These are phyloP conservation scores for Ophiostoma pallidulum DNA, from an alignment of 2,329 filamentous ascomycete genomes.

Conservation along the genomic window DNA sequence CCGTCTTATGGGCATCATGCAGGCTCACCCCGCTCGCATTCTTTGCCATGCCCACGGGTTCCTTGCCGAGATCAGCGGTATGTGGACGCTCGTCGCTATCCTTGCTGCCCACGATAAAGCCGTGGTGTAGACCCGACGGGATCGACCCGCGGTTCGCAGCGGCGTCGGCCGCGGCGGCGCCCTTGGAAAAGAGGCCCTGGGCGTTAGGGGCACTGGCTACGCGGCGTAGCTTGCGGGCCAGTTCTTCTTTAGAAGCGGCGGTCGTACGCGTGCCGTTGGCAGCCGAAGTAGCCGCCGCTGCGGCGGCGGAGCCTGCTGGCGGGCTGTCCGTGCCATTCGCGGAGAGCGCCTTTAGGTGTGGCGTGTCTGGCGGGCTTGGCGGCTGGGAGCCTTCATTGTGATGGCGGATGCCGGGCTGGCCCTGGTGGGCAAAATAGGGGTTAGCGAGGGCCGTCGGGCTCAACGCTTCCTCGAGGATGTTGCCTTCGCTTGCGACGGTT, in stretches of 20 bases:
- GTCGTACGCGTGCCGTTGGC: slow-evolving; percentile 60
- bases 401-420: slow-evolving; percentile 83
- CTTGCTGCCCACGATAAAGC: background rate
- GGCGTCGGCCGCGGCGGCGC: slow-evolving; percentile 29
- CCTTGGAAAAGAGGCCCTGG: slow-evolving; percentile 72
- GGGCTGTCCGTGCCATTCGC: slow-evolving; percentile 48
- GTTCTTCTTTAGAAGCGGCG: slow-evolving; percentile 79
- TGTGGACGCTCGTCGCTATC: slow-evolving; percentile 57
- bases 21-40: slow-evolving; percentile 38
- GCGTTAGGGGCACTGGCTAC: slow-evolving; percentile 96
- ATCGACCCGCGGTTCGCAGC: background rate
- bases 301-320: slow-evolving; percentile 20
- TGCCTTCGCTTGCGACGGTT: slow-evolving; percentile 87
- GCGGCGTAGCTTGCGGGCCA: slow-evolving; percentile 83
- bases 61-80: slow-evolving; percentile 79
- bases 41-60: slow-evolving; percentile 56
- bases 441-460: slow-evolving; percentile 93
- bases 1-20: slow-evolving; percentile 34
- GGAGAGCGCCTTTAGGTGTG: slow-evolving; percentile 63
- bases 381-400: slow-evolving; percentile 91
- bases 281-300: slow-evolving; percentile 26
- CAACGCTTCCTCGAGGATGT: slow-evolving; percentile 76
- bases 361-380: slow-evolving; percentile 85
- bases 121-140: background rate
- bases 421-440: slow-evolving; percentile 95